phyloP scores from a whole-genome alignment of 2,329 filamentous ascomycete genomes.

The Colletotrichum agaves region DNA sequence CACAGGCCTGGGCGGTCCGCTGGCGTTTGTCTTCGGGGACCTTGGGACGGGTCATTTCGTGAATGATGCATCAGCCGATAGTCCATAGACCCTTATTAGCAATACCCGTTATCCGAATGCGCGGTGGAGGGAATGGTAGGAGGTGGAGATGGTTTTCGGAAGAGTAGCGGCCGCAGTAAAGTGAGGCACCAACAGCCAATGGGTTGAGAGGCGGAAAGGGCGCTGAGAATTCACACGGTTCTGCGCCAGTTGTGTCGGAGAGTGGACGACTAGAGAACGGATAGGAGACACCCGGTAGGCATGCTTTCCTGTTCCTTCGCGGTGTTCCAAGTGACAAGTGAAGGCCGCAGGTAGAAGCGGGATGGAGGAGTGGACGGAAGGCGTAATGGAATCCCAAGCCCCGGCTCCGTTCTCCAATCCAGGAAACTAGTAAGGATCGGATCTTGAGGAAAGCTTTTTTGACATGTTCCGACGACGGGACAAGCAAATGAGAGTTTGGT shows the following conservation, averaged over 20 bases:
- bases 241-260: constrained; percentile 25
- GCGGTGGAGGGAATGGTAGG: not conserved
- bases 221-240: constrained; percentile 25
- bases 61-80: constrained; percentile 39
- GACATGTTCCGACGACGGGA: constrained; percentile 31
- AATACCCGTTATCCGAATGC: constrained; percentile 38
- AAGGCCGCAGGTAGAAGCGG: constrained; percentile 6
- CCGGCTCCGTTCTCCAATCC: constrained; percentile 11
- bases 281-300: constrained; percentile 28
- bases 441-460: constrained; percentile 27
- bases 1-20: constrained; percentile 72
- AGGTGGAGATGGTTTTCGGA: constrained; percentile 28
- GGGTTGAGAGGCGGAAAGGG: constrained; percentile 22
- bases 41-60: constrained; percentile 62
- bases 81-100: constrained; percentile 26
- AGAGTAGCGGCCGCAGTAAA: constrained; percentile 16
- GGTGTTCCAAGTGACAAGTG: constrained; percentile 3
- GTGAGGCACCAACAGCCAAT: not conserved
- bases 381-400: constrained; percentile 1
- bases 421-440: constrained; percentile 34
- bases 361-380: constrained; percentile 3
- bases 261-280: constrained; percentile 20
- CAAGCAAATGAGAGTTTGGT: constrained; percentile 19
- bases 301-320: constrained; percentile 26
- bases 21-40: constrained; percentile 69